Evolutionary conservation across 2,329 filamentous ascomycete species (phyloP), one percentile per base, ranked within the genome.

Genomic region (Diaporthe citri): DNA sequence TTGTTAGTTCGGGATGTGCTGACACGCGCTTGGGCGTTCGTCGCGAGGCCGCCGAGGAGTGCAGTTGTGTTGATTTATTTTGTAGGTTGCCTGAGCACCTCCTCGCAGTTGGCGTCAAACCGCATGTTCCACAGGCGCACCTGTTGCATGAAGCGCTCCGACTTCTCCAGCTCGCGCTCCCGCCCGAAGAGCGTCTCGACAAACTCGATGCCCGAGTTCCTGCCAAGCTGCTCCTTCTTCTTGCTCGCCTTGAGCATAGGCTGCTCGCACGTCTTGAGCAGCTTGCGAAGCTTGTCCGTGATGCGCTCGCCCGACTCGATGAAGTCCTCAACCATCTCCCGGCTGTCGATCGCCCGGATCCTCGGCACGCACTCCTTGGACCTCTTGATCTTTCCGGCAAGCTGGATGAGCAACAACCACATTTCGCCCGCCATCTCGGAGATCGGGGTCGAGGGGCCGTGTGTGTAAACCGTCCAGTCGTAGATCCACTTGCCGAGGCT

Each of bases 401-500:
- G 89, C 85, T 98, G 94, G 83, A 98, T 98, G 75, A 98, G 90
- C 66, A 98, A 89, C 34, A 98, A 90, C 97, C 97, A 99, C 72
- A 99, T 89, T 81, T 98, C 96, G 79, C 96, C 97, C 3, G 97
- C 96, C 84, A 97, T 93, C 78, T 98, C 95, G 71, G 95, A 91
- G 81, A 98, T 94, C 69, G 95, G 94, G 15, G 94, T 95, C 55
- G 91, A 90, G 20, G 95, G 91, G 51, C 95, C 95, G 79, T 97
- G 93, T 83, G 93, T 93, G 87, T 95, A 98, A 77, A 98, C 95
- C 25, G 97, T 98, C 97, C 97, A 99, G 88, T 98, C 97, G 85
- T 98, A 99, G 82, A 99, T 97, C 97, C 97, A 99, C 86, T 98
- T 98, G 81, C 97, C 97, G 41, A 99, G 90, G 36, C 95, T 98